Conservation (phyloP, 164 flowering plant species). For the Annona squamosa region DNA sequence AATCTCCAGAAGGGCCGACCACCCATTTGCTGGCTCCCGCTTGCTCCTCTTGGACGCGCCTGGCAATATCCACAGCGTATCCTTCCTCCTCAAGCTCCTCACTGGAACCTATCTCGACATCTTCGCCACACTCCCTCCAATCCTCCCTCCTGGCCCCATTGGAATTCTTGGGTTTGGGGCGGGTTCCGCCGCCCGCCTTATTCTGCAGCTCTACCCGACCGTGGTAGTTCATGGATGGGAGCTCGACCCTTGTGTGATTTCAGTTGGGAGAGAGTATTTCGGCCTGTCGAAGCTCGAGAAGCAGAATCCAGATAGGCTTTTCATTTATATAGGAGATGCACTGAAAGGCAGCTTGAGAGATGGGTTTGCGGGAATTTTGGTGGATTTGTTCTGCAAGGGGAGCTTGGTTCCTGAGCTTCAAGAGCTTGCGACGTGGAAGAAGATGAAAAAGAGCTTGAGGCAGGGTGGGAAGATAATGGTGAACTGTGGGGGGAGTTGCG, state of each 20-base stretch:
- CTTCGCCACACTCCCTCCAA: constrained; percentile 73
- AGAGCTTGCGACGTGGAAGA: constrained; percentile 45
- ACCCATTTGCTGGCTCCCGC: constrained; percentile 78
- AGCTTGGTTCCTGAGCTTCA: constrained; percentile 57
- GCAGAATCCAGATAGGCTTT: constrained; percentile 40
- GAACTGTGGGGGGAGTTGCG: constrained; percentile 90
- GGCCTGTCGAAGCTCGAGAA: constrained; percentile 49
- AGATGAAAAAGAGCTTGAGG: constrained; percentile 46
- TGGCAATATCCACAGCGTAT: constrained; percentile 89
- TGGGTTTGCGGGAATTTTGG: constrained; percentile 56
- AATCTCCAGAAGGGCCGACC: constrained; percentile 67
- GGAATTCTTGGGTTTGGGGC: constrained; percentile 88
- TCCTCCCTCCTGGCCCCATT: constrained; percentile 71
- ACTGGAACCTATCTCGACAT: constrained; percentile 78
- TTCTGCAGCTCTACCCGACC: constrained; percentile 56
- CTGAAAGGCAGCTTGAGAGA: constrained; percentile 37
- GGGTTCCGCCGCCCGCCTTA: constrained; percentile 65
- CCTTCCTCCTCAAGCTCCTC: constrained; percentile 39
- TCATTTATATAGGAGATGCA: constrained; percentile 60
- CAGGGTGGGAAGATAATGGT: constrained; percentile 89
- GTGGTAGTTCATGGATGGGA: constrained; percentile 70
- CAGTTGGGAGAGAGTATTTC: constrained; percentile 73
- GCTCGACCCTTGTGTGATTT: constrained; percentile 72
- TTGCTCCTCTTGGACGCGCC: constrained; percentile 83
- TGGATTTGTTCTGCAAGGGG: constrained; percentile 54